These are phyloP conservation scores for Echinochloa phyllopogon DNA, from an alignment of 176 grass and related monocot genomes.

Conservation along the genomic window DNA sequence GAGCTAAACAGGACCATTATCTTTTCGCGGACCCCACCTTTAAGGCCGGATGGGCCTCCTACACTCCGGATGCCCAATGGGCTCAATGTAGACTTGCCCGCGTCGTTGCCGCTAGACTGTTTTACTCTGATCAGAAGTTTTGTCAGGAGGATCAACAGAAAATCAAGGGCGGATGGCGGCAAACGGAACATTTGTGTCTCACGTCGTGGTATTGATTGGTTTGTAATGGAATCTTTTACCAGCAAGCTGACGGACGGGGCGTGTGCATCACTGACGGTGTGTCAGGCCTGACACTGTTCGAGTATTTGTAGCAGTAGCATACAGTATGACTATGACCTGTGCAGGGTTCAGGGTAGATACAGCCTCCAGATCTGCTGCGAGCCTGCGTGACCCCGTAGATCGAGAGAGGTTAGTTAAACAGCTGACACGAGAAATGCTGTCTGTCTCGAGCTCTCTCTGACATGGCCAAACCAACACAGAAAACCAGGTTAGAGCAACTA, in stretches of 20 bases:
- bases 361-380: background rate
- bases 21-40: no score
- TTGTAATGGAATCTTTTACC: background rate
- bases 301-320: background rate
- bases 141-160: background rate
- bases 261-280: background rate
- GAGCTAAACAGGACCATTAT: no score
- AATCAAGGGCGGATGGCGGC: background rate
- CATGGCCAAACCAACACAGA: background rate
- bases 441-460: constrained; percentile 30
- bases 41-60: no score
- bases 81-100: background rate
- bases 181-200: background rate
- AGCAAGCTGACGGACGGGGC: background rate
- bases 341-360: constrained; percentile 9
- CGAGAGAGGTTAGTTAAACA: constrained; percentile 42
- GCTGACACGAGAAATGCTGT: constrained; percentile 47
- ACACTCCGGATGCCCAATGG: no score
- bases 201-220: background rate
- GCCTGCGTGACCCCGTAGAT: background rate
- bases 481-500: background rate
- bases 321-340: background rate
- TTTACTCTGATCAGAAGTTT: background rate
- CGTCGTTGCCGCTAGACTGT: no score
- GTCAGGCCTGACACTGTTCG: background rate